Evolutionary conservation across 768 basidiomycete species (phyloP), one percentile per base, ranked within the genome.

Genomic region (Sarcomyxa edulis): DNA sequence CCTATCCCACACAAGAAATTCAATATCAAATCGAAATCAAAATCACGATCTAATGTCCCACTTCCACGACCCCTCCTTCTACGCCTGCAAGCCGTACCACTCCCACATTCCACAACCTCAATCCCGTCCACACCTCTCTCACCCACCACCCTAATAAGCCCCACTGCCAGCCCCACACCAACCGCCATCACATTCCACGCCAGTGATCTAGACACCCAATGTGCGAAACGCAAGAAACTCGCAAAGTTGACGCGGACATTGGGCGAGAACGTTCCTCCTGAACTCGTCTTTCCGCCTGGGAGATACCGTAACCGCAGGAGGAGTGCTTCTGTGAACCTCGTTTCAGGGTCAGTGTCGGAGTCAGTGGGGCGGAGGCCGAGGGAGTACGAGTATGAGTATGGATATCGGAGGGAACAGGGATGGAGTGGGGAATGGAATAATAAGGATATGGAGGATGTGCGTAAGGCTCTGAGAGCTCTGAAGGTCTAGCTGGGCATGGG

Each of bases 221-320:
- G 48, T n/a, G n/a, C 39, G 67, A 14, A 52, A n/a, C n/a, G 76
- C 32, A 65, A 60, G 46, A 72, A 71, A 44, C 65, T 79, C 67
- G 75, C 72, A 5, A 80, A 80, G 54, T 63, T 81, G 23, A 52
- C 64, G 2, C 67, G 76, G 27, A 75, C 74, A 15, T 61, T 81
- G 6, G 78, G 78, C 25, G 78, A 78, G 56, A 70, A 68, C 43
- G 60, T 81, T 22, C 78, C 78, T 10, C 53, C 67, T 3, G 76
- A 77, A 48, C 66, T 80, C 15, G 66, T 81, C 3, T 64, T 65
- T 36, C n/a, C n/a, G n/a, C n/a, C n/a, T n/a, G n/a, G n/a, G n/a
- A n/a, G n/a, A n/a, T n/a, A n/a, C n/a, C n/a, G n/a, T n/a, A n/a
- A n/a, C n/a, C n/a, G n/a, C n/a, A n/a, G n/a, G n/a, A n/a, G n/a